Base-by-base conservation (phyloP, 257 asterid species). In the Cynanchum wilfordii region DNA sequence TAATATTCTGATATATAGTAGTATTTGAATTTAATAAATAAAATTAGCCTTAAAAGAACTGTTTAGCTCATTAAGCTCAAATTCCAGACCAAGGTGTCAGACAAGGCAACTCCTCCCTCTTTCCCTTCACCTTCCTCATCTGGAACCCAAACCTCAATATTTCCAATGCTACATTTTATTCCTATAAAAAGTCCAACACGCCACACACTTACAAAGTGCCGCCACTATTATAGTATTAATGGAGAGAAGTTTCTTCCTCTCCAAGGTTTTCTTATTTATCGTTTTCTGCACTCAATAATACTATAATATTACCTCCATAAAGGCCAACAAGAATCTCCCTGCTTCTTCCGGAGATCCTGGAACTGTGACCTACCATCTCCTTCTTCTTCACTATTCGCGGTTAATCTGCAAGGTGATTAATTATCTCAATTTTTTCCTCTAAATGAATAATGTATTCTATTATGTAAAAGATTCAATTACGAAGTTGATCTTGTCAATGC, bases 191-290 rank as follows among this genome's bases (percentile, higher is more conserved):
- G 5, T 0, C 56, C 4, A 6, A 50, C 56, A 20, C n/a, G n/a
- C n/a, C n/a, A n/a, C n/a, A n/a, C n/a, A n/a, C n/a, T n/a, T n/a
- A n/a, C 25, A 56, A 27, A 49, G 13, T 56, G 13, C 62, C 15
- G 16, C 62, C 62, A 56, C 10, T 56, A 22, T 4, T 4, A 68
- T 24, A n/a, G 38, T 27, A 4, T 52, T 52, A 27, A 49, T 33
- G 42, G 65, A 54, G 56, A 64, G 64, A 54, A 49, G 71, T 84
- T 86, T 83, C 89, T 84, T 86, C 86, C 60, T 74, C 63, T 27
- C 29, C 87, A 83, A 84, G 87, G 68, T 56, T 77, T 52, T 5
- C 38, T 33, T 33, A 2, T 33, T 55, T 1, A 62, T n/a, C 3
- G 68, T 59, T 69, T 13, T 56, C 38, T 57, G 25, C 9, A 42